Percentiles rank a stretch among this genome's conserved stretches.
Conservation (phyloP, 2,329 filamentous ascomycete species). For the Tolypocladium ophioglossoides region DNA sequence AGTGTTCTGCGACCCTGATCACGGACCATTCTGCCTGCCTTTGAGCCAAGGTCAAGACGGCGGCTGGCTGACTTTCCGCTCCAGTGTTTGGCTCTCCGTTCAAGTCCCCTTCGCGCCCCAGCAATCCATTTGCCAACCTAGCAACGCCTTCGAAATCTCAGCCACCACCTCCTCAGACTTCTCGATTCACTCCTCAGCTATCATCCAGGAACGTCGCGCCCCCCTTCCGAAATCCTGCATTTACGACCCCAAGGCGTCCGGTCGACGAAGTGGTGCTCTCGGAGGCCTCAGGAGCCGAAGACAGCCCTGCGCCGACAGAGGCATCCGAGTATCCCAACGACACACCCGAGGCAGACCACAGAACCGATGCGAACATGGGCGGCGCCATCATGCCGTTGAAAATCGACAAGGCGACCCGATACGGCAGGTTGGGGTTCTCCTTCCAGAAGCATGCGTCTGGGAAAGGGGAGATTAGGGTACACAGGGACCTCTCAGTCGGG, state of each 20-base stretch:
- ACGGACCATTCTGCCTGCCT: not conserved
- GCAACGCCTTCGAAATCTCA: constrained; percentile 31
- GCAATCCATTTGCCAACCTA: constrained; percentile 24
- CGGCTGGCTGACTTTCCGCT: constrained; percentile 9
- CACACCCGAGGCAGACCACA: constrained; percentile 40
- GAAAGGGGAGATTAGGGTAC: constrained; percentile 51
- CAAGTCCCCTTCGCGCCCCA: constrained; percentile 19
- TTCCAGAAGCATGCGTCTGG: constrained; percentile 38
- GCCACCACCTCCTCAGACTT: constrained; percentile 28
- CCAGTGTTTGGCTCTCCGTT: constrained; percentile 28
- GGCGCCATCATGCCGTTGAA: constrained; percentile 35
- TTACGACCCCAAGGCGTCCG: constrained; percentile 51
- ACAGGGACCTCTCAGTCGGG: constrained; percentile 23
- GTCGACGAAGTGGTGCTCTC: constrained; percentile 43
- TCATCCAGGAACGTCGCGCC: constrained; percentile 32
- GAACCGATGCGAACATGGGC: constrained; percentile 30
- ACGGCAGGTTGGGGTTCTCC: constrained; percentile 27
- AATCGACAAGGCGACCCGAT: constrained; percentile 34
- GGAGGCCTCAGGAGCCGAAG: constrained; percentile 47
- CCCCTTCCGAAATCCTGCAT: constrained; percentile 52
- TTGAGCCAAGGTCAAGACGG: not conserved
- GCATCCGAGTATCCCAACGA: constrained; percentile 41
- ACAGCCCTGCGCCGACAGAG: constrained; percentile 50
- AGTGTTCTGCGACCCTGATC: constrained; percentile 10
- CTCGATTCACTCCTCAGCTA: constrained; percentile 34